Evolutionary conservation across 192 early-diverging fungal genomes (phyloP).

Genomic region (Dissophora globulifera): DNA sequence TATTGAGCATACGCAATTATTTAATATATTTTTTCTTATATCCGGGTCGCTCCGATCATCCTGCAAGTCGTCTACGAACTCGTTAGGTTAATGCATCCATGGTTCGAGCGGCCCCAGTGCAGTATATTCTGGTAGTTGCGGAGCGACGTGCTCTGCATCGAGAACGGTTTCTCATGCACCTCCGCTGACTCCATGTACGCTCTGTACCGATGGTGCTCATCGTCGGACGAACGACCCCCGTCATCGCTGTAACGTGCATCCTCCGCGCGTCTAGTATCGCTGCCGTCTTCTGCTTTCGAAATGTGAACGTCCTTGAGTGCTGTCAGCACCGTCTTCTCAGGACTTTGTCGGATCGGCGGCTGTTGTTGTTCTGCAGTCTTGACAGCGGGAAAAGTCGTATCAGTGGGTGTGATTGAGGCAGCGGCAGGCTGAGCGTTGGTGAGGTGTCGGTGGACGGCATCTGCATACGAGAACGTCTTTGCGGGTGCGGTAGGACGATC

Average conservation of each 20-base stretch:
- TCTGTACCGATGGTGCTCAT: not conserved
- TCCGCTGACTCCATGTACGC: not conserved
- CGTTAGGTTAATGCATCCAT: conserved; percentile 34
- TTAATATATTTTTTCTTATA: too few relatives aligned
- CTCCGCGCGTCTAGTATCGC: too few relatives aligned
- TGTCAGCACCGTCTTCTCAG: not conserved
- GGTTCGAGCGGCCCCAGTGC: conserved; percentile 34
- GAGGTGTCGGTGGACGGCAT: conserved; percentile 1
- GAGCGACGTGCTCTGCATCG: conserved; percentile 10
- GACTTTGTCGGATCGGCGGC: not conserved
- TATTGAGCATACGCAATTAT: too few relatives aligned
- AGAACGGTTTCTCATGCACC: conserved; percentile 18
- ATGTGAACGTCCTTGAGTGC: too few relatives aligned
- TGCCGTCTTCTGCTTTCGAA: too few relatives aligned
- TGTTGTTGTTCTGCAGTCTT: not conserved
- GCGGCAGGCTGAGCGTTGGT: not conserved
- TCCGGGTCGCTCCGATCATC: too few relatives aligned
- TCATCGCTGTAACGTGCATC: not conserved
- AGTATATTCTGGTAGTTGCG: conserved; percentile 22
- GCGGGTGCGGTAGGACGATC: not conserved
- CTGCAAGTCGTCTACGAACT: too few relatives aligned
- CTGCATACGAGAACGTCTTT: conserved; percentile 32
- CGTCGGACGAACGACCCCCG: not conserved
- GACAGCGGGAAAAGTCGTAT: too few relatives aligned
- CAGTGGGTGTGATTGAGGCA: not conserved